phyloP scores from a whole-genome alignment of 2,329 filamentous ascomycete genomes.

The Colletotrichum navitas region DNA sequence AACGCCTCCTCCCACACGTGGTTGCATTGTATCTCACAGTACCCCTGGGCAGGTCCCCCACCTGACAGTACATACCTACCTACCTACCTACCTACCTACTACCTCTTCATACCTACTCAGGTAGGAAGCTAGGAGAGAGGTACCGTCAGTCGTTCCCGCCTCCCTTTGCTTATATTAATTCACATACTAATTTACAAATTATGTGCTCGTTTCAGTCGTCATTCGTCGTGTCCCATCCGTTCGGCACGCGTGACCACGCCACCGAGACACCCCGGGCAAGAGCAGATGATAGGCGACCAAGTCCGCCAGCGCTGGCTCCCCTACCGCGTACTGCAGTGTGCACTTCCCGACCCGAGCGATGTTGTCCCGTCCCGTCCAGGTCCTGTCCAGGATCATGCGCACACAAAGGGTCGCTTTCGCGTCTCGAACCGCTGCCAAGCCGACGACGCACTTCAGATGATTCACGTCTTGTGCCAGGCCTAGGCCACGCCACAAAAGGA shows the following conservation, averaged over 20 bases:
- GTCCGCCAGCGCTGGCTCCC: neutral
- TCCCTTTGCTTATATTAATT: too few relatives aligned
- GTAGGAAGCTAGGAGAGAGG: neutral
- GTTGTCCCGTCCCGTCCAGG: too few relatives aligned
- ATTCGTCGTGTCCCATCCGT: neutral
- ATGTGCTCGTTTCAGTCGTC: neutral
- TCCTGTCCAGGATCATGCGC: neutral
- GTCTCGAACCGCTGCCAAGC: slow-evolving; percentile 23
- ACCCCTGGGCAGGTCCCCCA: too few relatives aligned
- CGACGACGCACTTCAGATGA: slow-evolving; percentile 27
- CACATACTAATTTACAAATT: too few relatives aligned
- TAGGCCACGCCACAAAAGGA: neutral
- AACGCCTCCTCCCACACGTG: too few relatives aligned
- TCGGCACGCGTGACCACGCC: neutral
- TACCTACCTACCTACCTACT: too few relatives aligned
- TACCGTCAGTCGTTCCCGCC: too few relatives aligned
- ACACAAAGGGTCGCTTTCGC: neutral
- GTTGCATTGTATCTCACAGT: too few relatives aligned
- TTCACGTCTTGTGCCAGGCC: slow-evolving; percentile 27
- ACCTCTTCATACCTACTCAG: neutral
- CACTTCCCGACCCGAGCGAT: neutral
- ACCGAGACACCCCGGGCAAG: too few relatives aligned
- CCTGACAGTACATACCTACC: too few relatives aligned
- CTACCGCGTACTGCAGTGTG: neutral
- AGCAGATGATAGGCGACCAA: neutral